Evolutionary conservation across 2,329 filamentous ascomycete species (phyloP).

Genomic region (Phoma sp.): DNA sequence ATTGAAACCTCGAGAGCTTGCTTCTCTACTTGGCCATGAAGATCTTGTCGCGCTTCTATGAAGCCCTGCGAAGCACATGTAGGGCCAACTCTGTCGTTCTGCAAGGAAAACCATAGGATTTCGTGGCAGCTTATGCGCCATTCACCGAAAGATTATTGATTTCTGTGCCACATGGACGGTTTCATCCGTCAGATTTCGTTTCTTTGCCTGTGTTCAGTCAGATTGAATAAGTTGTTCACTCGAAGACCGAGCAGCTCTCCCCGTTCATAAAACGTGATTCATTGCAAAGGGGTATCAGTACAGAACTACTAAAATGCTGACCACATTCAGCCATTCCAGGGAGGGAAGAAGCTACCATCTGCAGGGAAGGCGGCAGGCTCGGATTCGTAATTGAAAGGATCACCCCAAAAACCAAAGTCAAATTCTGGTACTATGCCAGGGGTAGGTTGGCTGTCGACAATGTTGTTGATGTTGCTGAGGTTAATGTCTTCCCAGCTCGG

Average conservation of each 20-base stretch:
- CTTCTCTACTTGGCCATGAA: neutral
- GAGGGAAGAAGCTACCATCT: conserved; percentile 28
- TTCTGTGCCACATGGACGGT: too few species aligned
- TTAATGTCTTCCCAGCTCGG: conserved; percentile 44
- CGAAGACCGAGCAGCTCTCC: neutral
- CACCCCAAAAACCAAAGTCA: conserved; percentile 49
- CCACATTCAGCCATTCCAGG: conserved; percentile 22
- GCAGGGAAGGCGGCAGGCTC: conserved; percentile 31
- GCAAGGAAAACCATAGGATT: too few species aligned
- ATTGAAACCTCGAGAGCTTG: neutral
- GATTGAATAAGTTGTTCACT: neutral
- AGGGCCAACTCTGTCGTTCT: too few species aligned
- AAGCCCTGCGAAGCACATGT: too few species aligned
- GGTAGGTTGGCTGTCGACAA: conserved; percentile 32
- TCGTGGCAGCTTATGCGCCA: too few species aligned
- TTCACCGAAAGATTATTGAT: too few species aligned
- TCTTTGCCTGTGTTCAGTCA: too few species aligned
- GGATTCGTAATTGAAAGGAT: conserved; percentile 44
- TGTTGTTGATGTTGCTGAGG: conserved; percentile 42
- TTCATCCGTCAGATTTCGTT: too few species aligned
- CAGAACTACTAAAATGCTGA: neutral
- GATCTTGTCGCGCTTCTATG: neutral
- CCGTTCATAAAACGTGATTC: neutral
- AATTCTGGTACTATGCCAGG: conserved; percentile 43
- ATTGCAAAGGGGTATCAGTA: conserved; percentile 11